Percentiles rank a stretch among this genome's conserved stretches.
Conservation (phyloP, 768 basidiomycete genomes). For the Tulasnella sp. region DNA sequence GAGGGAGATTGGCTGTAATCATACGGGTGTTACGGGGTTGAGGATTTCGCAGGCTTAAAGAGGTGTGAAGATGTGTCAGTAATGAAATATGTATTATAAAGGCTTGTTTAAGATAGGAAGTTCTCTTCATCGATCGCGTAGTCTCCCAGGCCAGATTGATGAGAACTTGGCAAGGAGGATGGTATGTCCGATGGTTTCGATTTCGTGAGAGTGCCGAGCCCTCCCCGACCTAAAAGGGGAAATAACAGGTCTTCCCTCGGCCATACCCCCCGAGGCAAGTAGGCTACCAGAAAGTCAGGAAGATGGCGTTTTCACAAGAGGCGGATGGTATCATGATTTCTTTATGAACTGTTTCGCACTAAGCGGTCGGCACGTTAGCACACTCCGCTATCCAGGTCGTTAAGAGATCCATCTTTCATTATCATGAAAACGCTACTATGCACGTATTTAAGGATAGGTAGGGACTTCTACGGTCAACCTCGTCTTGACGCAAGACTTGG, state of each 20-base stretch:
- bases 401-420: too few relatives aligned
- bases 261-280: neutral
- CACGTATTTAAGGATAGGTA: neutral
- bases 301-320: neutral
- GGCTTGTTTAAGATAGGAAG: too few relatives aligned
- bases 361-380: too few relatives aligned
- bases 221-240: neutral
- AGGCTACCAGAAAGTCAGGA: neutral
- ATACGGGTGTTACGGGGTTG: neutral
- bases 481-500: neutral
- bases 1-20: conserved; percentile 22
- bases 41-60: neutral
- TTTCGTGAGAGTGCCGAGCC: neutral
- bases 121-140: too few relatives aligned
- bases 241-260: neutral
- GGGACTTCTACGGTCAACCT: neutral
- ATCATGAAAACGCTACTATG: too few relatives aligned
- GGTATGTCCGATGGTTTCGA: neutral
- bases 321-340: too few relatives aligned
- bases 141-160: too few relatives aligned
- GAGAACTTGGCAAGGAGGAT: too few relatives aligned
- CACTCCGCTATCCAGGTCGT: too few relatives aligned
- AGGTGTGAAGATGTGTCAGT: neutral
- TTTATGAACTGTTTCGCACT: too few relatives aligned
- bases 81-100: neutral